Conservation (phyloP, 1,284 basidiomycete species). For the Earliella scabrosa region DNA sequence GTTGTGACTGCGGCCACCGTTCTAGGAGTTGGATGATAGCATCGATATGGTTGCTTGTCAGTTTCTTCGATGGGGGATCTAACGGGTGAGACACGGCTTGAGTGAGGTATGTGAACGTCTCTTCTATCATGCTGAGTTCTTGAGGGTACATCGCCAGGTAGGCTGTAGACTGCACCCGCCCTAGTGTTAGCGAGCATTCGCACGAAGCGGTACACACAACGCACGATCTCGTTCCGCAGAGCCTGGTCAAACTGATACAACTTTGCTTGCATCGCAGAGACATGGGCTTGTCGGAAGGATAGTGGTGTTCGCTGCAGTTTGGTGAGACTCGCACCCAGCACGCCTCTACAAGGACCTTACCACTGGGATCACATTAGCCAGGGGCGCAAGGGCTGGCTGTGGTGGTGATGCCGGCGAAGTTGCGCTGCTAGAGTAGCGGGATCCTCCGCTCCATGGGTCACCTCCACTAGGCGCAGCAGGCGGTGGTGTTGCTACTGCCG, state of each 20-base stretch:
- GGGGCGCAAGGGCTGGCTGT: slow-evolving; percentile 10
- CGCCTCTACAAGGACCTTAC: slow-evolving; percentile 44
- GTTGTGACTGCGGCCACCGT: slow-evolving; percentile 80
- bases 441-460: slow-evolving; percentile 78
- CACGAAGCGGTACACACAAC: slow-evolving; percentile 27
- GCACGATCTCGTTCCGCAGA: slow-evolving; percentile 69
- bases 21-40: slow-evolving; percentile 69
- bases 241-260: slow-evolving; percentile 81
- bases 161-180: slow-evolving; percentile 58
- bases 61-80: slow-evolving; percentile 28
- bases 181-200: background rate
- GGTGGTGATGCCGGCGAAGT: slow-evolving; percentile 25
- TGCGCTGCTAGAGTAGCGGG: slow-evolving; percentile 54
- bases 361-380: slow-evolving; percentile 54
- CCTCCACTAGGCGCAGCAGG: slow-evolving; percentile 25
- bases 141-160: slow-evolving; percentile 70
- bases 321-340: background rate
- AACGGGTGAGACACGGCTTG: slow-evolving; percentile 46
- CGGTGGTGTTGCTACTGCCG: slow-evolving; percentile 25
- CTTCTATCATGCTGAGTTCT: slow-evolving; percentile 67
- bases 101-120: slow-evolving; percentile 69
- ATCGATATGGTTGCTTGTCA: slow-evolving; percentile 59
- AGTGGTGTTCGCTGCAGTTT: slow-evolving; percentile 55
- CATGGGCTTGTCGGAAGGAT: slow-evolving; percentile 87
- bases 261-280: slow-evolving; percentile 87